Conservation (phyloP, 2,329 filamentous ascomycete species). For the Pyrenochaeta sp. region DNA sequence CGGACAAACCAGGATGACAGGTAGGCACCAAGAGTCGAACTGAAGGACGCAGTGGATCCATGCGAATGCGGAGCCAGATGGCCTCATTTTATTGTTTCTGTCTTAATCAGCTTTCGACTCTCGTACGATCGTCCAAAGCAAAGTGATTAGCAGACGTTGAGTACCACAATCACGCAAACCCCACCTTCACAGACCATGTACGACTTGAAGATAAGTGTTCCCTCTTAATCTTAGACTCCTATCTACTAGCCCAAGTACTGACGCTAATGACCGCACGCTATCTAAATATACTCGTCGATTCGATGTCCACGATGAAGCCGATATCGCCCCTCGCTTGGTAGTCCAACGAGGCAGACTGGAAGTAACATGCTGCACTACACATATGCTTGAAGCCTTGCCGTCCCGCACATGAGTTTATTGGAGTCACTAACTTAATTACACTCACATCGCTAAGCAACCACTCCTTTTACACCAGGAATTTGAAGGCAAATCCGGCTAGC, state of each 20-base stretch:
- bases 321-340: slow-evolving; percentile 9
- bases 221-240: slow-evolving; percentile 1
- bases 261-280: not conserved
- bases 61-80: not conserved
- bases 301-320: slow-evolving; percentile 3
- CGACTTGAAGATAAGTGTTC: slow-evolving; percentile 10
- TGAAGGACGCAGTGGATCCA: slow-evolving; percentile 2
- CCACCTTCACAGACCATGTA: too few species aligned
- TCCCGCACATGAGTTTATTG: too few species aligned
- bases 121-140: not conserved
- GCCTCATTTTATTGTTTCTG: not conserved
- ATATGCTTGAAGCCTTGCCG: too few species aligned
- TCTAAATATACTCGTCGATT: not conserved
- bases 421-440: too few species aligned
- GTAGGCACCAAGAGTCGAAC: slow-evolving; percentile 10
- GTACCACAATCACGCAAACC: too few species aligned
- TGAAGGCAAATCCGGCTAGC: too few species aligned
- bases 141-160: too few species aligned
- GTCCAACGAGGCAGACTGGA: too few species aligned
- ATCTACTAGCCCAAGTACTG: not conserved
- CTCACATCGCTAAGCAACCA: too few species aligned
- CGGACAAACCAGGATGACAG: slow-evolving; percentile 11
- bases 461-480: too few species aligned
- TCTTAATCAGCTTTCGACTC: not conserved
- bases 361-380: too few species aligned